These are phyloP conservation scores for Komagataella kurtzmanii DNA, from an alignment of 805 yeast species.

Conservation along the genomic window DNA sequence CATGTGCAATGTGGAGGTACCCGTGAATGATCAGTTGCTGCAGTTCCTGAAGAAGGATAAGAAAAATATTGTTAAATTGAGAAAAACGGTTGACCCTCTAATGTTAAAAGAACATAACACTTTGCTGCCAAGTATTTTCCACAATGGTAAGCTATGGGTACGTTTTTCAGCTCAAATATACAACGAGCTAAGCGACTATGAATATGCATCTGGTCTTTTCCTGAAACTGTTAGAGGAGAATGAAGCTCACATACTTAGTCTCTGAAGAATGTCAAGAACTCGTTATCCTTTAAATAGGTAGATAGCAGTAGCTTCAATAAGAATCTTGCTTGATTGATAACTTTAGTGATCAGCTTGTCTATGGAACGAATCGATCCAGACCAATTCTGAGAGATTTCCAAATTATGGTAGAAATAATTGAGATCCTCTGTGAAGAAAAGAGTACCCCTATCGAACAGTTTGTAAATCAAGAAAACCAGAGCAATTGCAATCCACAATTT, in stretches of 20 bases:
- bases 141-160: constrained; percentile 25
- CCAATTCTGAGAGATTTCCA: neutral
- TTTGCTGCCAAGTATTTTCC: constrained; percentile 30
- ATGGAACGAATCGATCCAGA: neutral
- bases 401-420: neutral
- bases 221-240: constrained; percentile 15
- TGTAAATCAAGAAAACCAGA: constrained; percentile 1
- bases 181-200: constrained; percentile 41
- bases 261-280: neutral
- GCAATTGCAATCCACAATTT: neutral
- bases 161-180: constrained; percentile 53
- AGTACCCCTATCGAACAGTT: neutral
- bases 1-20: constrained; percentile 30
- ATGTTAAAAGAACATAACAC: constrained; percentile 23
- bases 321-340: neutral
- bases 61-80: constrained; percentile 4
- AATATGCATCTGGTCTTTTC: constrained; percentile 27
- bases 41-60: constrained; percentile 1
- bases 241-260: constrained; percentile 1
- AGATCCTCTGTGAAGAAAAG: constrained; percentile 1
- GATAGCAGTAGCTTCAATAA: neutral
- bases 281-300: neutral
- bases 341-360: neutral
- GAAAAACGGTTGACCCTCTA: constrained; percentile 8
- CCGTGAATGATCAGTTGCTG: constrained; percentile 9